Percentiles rank a stretch among this genome's conserved stretches.
Conservation (phyloP, 192 early-diverging fungal genomes). For the Linderina pennispora region DNA sequence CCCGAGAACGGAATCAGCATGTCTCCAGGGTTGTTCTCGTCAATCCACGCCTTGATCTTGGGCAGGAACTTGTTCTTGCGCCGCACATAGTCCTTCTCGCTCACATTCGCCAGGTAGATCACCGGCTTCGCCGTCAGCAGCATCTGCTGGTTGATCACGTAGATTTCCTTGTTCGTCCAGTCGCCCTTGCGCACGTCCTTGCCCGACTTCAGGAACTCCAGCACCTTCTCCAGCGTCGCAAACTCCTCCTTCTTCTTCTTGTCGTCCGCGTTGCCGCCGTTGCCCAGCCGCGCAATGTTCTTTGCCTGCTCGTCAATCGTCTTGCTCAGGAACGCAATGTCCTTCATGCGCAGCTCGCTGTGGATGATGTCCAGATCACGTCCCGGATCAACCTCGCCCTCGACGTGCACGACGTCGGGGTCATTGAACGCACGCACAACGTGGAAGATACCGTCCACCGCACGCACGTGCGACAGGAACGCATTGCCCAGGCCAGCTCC, state of each 20-base stretch:
- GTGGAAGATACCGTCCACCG: slow-evolving; percentile 83
- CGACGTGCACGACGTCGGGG: slow-evolving; percentile 89
- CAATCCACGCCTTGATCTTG: slow-evolving; percentile 90
- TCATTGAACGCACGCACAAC: slow-evolving; percentile 88
- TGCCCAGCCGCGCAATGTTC: slow-evolving; percentile 66
- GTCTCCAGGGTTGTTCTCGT: slow-evolving; percentile 86
- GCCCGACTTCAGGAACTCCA: slow-evolving; percentile 70
- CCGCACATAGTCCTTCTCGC: slow-evolving; percentile 79
- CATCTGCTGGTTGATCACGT: slow-evolving; percentile 78
- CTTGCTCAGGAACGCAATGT: slow-evolving; percentile 75
- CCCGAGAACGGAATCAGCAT: slow-evolving; percentile 89
- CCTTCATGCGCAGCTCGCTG: slow-evolving; percentile 92
- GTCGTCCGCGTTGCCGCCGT: slow-evolving; percentile 73
- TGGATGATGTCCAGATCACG: slow-evolving; percentile 95
- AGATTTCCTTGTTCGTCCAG: slow-evolving; percentile 91
- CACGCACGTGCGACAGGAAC: slow-evolving; percentile 88
- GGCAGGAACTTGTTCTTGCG: slow-evolving; percentile 94
- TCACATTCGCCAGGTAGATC: slow-evolving; percentile 90
- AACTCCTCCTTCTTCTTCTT: slow-evolving; percentile 91
- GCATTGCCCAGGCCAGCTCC: slow-evolving; percentile 86
- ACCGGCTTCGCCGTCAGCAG: slow-evolving; percentile 96
- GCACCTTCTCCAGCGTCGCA: slow-evolving; percentile 62
- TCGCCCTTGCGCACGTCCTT: slow-evolving; percentile 84
- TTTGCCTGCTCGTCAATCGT: slow-evolving; percentile 62
- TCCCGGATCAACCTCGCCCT: slow-evolving; percentile 83